Percentiles rank a stretch among this genome's conserved stretches.
Evolutionary conservation across 106 monocot genomes (phyloP).

Genomic region (Dioscorea zingiberensis): DNA sequence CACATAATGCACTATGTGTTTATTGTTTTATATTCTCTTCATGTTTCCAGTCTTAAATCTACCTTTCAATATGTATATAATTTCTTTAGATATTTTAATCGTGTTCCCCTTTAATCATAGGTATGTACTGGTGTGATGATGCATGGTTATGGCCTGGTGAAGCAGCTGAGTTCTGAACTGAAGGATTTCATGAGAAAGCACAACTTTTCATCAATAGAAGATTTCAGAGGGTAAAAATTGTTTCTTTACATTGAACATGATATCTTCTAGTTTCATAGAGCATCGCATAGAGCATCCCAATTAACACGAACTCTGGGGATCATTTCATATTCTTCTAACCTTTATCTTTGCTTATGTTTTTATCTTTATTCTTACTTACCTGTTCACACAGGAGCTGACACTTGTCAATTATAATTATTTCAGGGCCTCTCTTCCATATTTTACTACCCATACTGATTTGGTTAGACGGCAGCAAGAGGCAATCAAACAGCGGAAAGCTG

Average conservation of each 20-base stretch:
- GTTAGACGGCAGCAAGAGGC: conserved; percentile 82
- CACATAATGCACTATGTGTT: too few relatives aligned
- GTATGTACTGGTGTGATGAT: conserved; percentile 87
- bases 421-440: conserved; percentile 86
- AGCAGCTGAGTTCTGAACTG: conserved; percentile 52
- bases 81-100: background rate
- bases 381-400: too few relatives aligned
- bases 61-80: background rate
- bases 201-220: conserved; percentile 68
- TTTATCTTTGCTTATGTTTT: background rate
- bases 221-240: conserved; percentile 64
- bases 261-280: too few relatives aligned
- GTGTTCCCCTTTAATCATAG: conserved; percentile 7
- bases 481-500: conserved; percentile 72
- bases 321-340: background rate
- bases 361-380: background rate
- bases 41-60: too few relatives aligned
- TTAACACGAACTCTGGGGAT: background rate
- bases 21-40: too few relatives aligned
- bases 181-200: conserved; percentile 81
- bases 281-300: too few relatives aligned
- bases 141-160: conserved; percentile 72
- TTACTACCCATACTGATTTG: conserved; percentile 92
- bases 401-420: conserved; percentile 12
- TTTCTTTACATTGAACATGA: too few relatives aligned